A percentile compares a stretch with the other conserved stretches of the same genome.
phyloP scores from a whole-genome alignment of 345 rosid genomes.

The Capsella bursapastoris region DNA sequence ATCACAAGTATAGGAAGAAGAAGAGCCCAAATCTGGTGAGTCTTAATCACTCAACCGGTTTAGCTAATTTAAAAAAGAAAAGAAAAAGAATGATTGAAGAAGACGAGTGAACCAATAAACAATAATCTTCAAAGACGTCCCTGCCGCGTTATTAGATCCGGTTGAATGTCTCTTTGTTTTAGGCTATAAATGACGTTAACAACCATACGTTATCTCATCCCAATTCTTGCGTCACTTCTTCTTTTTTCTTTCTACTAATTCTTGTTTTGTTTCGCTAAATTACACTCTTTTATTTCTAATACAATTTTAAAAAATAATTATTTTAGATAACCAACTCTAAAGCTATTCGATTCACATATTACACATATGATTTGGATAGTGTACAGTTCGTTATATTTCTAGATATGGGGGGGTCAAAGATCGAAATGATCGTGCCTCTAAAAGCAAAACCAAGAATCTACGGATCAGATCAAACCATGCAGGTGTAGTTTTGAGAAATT shows the following conservation, averaged over 20 bases:
- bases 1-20: not conserved
- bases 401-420: not conserved
- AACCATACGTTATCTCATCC: slow-evolving; percentile 36
- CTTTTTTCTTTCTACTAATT: not conserved
- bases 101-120: slow-evolving; percentile 34
- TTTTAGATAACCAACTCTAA: not conserved
- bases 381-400: not conserved
- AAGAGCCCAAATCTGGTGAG: slow-evolving; percentile 12
- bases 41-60: slow-evolving; percentile 15
- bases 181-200: slow-evolving; percentile 10
- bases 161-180: slow-evolving; percentile 6
- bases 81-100: not conserved
- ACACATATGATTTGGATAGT: not conserved
- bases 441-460: slow-evolving; percentile 17
- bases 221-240: not conserved
- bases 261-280: not conserved
- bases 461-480: slow-evolving; percentile 36
- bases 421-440: not conserved
- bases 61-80: not conserved
- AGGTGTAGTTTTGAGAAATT: slow-evolving; percentile 27
- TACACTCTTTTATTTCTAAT: not conserved
- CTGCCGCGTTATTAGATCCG: slow-evolving; percentile 35
- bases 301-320: not conserved
- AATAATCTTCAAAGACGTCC: slow-evolving; percentile 18
- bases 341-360: not conserved